These are phyloP conservation scores for Ophiostoma fasciatum DNA, from an alignment of 2,329 filamentous ascomycete genomes.

Conservation along the genomic window DNA sequence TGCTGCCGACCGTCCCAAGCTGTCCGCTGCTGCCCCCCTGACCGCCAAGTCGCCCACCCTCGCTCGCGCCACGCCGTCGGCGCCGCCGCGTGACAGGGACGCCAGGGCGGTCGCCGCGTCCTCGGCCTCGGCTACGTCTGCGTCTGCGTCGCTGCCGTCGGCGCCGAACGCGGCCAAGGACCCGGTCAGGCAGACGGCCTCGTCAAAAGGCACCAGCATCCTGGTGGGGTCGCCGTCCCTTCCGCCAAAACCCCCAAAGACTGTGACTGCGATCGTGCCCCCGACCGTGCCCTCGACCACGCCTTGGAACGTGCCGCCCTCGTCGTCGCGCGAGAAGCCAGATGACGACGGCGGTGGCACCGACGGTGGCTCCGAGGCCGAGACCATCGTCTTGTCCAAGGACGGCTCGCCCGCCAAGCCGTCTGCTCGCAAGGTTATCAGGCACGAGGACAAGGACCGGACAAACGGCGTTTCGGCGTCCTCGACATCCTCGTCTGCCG, in stretches of 20 bases:
- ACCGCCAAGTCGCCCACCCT: conserved; percentile 10
- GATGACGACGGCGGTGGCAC: conserved; percentile 29
- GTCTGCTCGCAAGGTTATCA: conserved; percentile 38
- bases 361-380: conserved; percentile 54
- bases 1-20: too few species aligned
- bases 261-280: too few species aligned
- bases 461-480: conserved; percentile 28
- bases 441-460: conserved; percentile 50
- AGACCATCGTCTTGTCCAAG: conserved; percentile 55
- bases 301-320: too few species aligned
- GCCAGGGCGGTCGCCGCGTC: too few species aligned
- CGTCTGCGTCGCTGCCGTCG: conserved; percentile 1
- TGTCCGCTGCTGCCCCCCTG: conserved; percentile 11
- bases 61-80: too few species aligned
- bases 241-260: too few species aligned
- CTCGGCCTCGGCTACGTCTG: background rate
- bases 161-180: background rate
- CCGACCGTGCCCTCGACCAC: too few species aligned
- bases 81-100: too few species aligned
- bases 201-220: conserved; percentile 14
- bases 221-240: too few species aligned
- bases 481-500: background rate
- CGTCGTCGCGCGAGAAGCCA: conserved; percentile 18
- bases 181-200: too few species aligned
- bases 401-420: conserved; percentile 50